Evolutionary conservation across 2,329 filamentous ascomycete genomes (phyloP), one percentile per base, ranked within the genome.

Genomic region (Trichoderma guizhouense): DNA sequence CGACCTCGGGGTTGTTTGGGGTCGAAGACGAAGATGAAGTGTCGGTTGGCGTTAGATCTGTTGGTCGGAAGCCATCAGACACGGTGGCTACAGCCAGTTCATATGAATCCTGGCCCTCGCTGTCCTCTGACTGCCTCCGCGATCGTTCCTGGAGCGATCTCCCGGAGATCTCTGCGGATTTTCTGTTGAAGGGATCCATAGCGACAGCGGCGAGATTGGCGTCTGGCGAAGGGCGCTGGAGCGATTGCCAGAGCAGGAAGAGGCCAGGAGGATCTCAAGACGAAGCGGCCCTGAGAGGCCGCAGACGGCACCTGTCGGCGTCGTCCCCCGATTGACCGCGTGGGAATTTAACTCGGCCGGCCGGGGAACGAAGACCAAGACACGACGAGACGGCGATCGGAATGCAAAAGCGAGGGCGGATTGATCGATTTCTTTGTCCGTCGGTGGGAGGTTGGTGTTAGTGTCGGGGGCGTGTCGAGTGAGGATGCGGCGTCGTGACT

Each of bases 41-140:
- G 28, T 60, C 66, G 12, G 55, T 57, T 67, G 73, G 73, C 71
- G 74, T 5, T 77, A 14, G 7, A 11, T 55, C 47, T 14, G 74
- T 72, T 24, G 85, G 86, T 71, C 85, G 81, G 75, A 86, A 87
- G 66, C 86, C 86, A 76, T 88, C 86, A 18, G 87, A 84, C 71
- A 90, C 83, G 65, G 83, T 83, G 79, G 86, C 82, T 32, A 84
- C 86, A 63, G 81, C 81, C 77, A 87, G 76, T 74, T 85, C 85
- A 72, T 86, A 87, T 57, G 83, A 81, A 34, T 86, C 83, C 39
- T 87, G 85, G 73, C 84, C 82, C 65, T 79, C 80, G 58, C 71
- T 39, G 6, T 43, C 67, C 3, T 69, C 39, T 18, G 57, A 61
- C 76, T 81, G 73, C 74, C 82, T 82, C 67, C 80, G 78, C 36